Percentiles rank a stretch among this genome's conserved stretches.
Conservation (phyloP, 441 rosid genomes). For the Pelargonium australe region DNA sequence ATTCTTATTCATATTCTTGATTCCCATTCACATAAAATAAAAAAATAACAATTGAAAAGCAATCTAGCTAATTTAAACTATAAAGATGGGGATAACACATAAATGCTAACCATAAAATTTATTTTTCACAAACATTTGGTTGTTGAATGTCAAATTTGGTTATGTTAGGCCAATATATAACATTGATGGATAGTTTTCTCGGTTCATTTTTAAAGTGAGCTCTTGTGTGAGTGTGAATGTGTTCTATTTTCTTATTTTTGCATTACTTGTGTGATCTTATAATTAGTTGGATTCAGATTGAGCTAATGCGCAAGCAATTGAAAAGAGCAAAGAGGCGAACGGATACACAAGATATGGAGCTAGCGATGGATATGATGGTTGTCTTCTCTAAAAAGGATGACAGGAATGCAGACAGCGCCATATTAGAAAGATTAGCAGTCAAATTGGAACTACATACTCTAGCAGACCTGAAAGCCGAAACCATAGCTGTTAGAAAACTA, state of each 20-base stretch:
- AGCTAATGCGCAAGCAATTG: constrained; percentile 46
- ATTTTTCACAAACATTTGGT: too few relatives aligned
- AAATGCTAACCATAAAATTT: too few relatives aligned
- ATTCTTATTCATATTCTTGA: too few relatives aligned
- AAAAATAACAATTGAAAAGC: too few relatives aligned
- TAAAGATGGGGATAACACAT: too few relatives aligned
- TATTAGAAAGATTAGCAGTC: constrained; percentile 60
- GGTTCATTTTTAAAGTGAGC: too few relatives aligned
- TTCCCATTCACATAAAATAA: too few relatives aligned
- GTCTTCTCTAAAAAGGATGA: constrained; percentile 53
- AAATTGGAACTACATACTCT: constrained; percentile 51
- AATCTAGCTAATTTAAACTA: too few relatives aligned
- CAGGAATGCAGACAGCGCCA: constrained; percentile 52
- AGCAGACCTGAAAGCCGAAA: constrained; percentile 53
- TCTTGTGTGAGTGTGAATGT: not conserved
- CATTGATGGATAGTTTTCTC: too few relatives aligned
- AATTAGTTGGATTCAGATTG: constrained; percentile 35
- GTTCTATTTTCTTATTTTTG: not conserved
- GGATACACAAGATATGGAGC: constrained; percentile 77
- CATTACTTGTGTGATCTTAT: not conserved
- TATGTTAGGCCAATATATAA: too few relatives aligned
- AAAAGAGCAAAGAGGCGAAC: constrained; percentile 50
- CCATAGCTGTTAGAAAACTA: constrained; percentile 43
- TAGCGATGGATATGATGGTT: constrained; percentile 79
- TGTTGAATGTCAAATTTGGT: too few relatives aligned